These are phyloP conservation scores for Kregervanrija fluxuum DNA, from an alignment of 805 yeast species.

Conservation along the genomic window DNA sequence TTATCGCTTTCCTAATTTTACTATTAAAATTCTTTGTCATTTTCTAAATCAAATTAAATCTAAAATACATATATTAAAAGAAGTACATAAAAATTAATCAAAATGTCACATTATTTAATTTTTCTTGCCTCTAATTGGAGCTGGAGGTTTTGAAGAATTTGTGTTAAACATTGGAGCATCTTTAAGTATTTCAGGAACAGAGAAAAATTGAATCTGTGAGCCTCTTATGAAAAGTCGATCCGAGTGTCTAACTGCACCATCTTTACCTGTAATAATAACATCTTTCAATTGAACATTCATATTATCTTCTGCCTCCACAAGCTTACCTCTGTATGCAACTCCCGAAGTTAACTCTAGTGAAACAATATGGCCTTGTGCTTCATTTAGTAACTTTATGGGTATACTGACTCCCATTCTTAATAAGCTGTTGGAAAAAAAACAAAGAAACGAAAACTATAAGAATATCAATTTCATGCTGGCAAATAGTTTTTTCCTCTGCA, in stretches of 20 bases:
- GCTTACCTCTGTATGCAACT: conserved; percentile 79
- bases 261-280: conserved; percentile 68
- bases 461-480: too few relatives aligned
- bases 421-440: neutral
- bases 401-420: conserved; percentile 55
- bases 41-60: too few relatives aligned
- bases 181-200: conserved; percentile 80
- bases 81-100: too few relatives aligned
- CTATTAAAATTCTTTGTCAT: too few relatives aligned
- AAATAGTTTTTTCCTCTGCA: too few relatives aligned
- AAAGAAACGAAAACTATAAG: neutral
- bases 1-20: neutral
- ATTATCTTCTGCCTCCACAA: conserved; percentile 81
- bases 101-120: neutral
- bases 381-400: conserved; percentile 81
- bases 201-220: conserved; percentile 75
- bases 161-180: conserved; percentile 84
- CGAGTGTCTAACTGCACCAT: conserved; percentile 69
- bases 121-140: conserved; percentile 52
- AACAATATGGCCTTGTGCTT: conserved; percentile 65
- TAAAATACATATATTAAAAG: too few relatives aligned
- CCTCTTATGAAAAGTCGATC: conserved; percentile 89
- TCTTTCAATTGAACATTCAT: conserved; percentile 88
- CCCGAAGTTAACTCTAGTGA: conserved; percentile 82
- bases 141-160: conserved; percentile 51